A percentile compares a stretch with the other conserved stretches of the same genome.
phyloP scores from a whole-genome alignment of 345 rosid species.

The Populus pruinosa region DNA sequence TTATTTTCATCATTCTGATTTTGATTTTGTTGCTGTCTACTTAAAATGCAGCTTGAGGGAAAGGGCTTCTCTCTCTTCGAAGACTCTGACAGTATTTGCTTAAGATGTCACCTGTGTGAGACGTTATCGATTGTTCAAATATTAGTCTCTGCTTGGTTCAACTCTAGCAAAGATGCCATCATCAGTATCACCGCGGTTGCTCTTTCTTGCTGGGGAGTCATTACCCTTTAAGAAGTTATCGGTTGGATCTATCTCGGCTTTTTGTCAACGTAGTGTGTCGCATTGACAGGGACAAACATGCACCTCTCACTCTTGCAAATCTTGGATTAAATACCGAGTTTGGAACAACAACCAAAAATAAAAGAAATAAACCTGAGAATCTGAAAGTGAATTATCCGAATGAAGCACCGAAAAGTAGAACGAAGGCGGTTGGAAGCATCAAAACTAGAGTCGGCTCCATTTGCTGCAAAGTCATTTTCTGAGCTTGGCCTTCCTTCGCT shows the following conservation, averaged over 20 bases:
- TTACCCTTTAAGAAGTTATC: conserved; percentile 44
- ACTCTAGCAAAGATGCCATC: conserved; percentile 41
- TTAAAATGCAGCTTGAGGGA: conserved; percentile 3
- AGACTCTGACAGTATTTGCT: background rate
- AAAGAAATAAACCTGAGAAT: conserved; percentile 27
- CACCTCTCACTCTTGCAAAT: conserved; percentile 64
- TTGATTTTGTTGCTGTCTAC: background rate
- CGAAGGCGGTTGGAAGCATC: conserved; percentile 31
- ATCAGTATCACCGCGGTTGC: conserved; percentile 54
- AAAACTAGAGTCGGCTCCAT: conserved; percentile 44
- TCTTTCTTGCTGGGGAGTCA: conserved; percentile 55
- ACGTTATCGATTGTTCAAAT: background rate
- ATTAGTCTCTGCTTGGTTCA: background rate
- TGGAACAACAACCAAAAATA: conserved; percentile 22
- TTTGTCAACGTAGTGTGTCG: conserved; percentile 33
- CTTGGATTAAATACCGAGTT: conserved; percentile 43
- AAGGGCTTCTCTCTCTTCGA: background rate
- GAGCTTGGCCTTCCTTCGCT: conserved; percentile 80
- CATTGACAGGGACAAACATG: conserved; percentile 33
- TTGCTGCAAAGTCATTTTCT: conserved; percentile 72
- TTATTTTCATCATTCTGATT: background rate
- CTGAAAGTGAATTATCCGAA: conserved; percentile 8
- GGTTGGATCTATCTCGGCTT: conserved; percentile 36
- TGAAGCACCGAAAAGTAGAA: conserved; percentile 37
- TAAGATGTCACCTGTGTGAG: background rate